Evolutionary conservation across 2,329 filamentous ascomycete genomes (phyloP), one percentile per base, ranked within the genome.

Genomic region (Pyrenophora tritici-repentis): DNA sequence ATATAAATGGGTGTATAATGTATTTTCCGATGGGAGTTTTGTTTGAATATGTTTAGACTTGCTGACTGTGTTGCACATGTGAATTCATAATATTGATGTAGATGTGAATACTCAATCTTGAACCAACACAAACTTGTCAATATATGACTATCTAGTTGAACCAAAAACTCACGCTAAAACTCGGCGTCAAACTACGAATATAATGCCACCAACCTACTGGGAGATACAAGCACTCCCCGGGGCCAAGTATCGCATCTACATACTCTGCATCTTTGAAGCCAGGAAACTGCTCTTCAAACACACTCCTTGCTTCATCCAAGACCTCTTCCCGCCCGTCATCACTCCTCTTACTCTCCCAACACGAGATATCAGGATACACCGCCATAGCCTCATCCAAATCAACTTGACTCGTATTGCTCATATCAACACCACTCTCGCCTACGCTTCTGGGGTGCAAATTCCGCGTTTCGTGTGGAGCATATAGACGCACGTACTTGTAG

Each of bases 191-290:
- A 42, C 91, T 91, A 53, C 89, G 81, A 3, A 97, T 90, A 73
- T 97, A 97, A 78, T 99, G 94, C 94, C 94, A 99, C 93, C 94
- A 99, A 0, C 93, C 94, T 4, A 90, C 81, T 0, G 94, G 94
- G 45, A 99, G 90, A 70, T 96, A 94, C 45, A 99, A 71, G 58
- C 86, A 88, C 45, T 99, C 91, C 0, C 93, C 94, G 1, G 89
- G 87, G 24, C 82, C 84, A 5, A 99, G 75, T 1, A 97, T 81
- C 48, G 86, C 86, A 66, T 99, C 94, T 29, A 89, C 75, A 67
- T 88, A 93, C 46, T 82, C 77, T 1, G 89, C 79, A 0, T 79
- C 72, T 41, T 72, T 71, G 58, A 95, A 89, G 0, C 74, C 70
- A 1, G 82, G 80, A 71, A 78, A 86, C 8, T 38, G 29, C 8